Percentiles rank a stretch among this genome's conserved stretches.
Conservation (phyloP, 805 yeast genomes). For the Dipodascus geniculatus region DNA sequence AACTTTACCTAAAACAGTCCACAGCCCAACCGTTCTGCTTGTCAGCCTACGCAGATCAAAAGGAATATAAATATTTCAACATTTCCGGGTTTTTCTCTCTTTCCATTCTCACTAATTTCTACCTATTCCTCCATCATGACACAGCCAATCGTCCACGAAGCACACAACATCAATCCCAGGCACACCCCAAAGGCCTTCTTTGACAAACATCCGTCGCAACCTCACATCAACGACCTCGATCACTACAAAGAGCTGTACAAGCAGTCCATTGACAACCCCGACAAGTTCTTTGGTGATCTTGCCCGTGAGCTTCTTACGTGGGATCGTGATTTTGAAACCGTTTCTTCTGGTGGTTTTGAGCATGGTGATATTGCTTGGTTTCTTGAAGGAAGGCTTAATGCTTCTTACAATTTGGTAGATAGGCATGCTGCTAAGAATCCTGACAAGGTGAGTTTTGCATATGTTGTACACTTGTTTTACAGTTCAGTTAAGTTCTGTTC, state of each 20-base stretch:
- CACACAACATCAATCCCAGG: slow-evolving; percentile 14
- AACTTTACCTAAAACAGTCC: neutral
- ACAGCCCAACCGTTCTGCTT: neutral
- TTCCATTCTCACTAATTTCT: neutral
- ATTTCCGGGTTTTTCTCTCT: neutral
- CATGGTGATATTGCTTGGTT: slow-evolving; percentile 90
- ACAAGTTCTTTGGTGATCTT: slow-evolving; percentile 61
- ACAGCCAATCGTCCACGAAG: slow-evolving; percentile 16
- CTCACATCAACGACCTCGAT: slow-evolving; percentile 48
- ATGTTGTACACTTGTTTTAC: too few species aligned
- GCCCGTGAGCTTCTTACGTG: slow-evolving; percentile 67
- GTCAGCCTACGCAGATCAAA: neutral
- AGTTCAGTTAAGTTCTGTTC: neutral
- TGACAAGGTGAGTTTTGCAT: slow-evolving; percentile 36
- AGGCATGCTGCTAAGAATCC: slow-evolving; percentile 88
- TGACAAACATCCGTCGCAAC: slow-evolving; percentile 37
- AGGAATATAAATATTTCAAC: neutral
- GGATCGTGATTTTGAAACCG: slow-evolving; percentile 67
- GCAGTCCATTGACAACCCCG: slow-evolving; percentile 71
- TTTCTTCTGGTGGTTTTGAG: slow-evolving; percentile 47
- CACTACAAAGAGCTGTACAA: slow-evolving; percentile 60
- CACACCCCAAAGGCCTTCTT: slow-evolving; percentile 19
- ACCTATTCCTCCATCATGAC: neutral
- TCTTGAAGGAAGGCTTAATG: slow-evolving; percentile 84
- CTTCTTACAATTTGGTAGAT: slow-evolving; percentile 88